Conservation (phyloP, 2,329 filamentous ascomycete species). For the Decorospora gaudefroyi region DNA sequence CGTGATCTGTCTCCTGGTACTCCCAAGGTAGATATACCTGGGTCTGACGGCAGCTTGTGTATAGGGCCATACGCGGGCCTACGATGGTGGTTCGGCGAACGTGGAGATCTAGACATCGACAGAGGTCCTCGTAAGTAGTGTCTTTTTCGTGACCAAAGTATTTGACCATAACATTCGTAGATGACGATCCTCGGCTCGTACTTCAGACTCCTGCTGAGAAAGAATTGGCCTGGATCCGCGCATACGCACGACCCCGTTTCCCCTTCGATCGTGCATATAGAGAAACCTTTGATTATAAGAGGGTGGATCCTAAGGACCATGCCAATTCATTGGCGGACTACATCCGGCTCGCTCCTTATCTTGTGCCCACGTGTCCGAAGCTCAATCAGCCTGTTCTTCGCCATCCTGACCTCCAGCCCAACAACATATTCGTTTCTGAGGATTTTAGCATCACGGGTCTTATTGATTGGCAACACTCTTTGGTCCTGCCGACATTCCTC, state of each 20-base stretch:
- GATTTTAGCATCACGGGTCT: conserved; percentile 24
- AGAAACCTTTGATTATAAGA: conserved; percentile 30
- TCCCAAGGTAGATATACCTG: conserved; percentile 18
- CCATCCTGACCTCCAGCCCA: conserved; percentile 40
- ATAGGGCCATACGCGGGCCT: conserved; percentile 25
- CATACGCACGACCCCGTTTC: conserved; percentile 24
- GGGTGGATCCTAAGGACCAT: conserved; percentile 26
- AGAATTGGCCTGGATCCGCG: conserved; percentile 32
- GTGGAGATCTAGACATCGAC: conserved; percentile 23
- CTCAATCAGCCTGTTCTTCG: conserved; percentile 32
- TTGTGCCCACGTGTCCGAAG: conserved; percentile 25
- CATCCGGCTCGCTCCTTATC: conserved; percentile 21
- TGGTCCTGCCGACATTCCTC: conserved; percentile 47
- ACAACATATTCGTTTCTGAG: neutral
- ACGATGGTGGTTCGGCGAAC: conserved; percentile 30
- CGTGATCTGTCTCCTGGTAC: conserved; percentile 13
- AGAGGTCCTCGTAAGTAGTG: conserved; percentile 32
- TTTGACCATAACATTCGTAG: conserved; percentile 12
- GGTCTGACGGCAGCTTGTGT: conserved; percentile 20
- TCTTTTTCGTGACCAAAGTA: too few relatives aligned
- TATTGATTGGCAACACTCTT: conserved; percentile 44
- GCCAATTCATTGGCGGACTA: conserved; percentile 22
- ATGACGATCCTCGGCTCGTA: conserved; percentile 18
- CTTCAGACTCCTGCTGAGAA: conserved; percentile 31
- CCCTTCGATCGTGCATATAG: conserved; percentile 28